phyloP scores from a whole-genome alignment of 805 yeast genomes.

The Suhomyces faveliae region DNA sequence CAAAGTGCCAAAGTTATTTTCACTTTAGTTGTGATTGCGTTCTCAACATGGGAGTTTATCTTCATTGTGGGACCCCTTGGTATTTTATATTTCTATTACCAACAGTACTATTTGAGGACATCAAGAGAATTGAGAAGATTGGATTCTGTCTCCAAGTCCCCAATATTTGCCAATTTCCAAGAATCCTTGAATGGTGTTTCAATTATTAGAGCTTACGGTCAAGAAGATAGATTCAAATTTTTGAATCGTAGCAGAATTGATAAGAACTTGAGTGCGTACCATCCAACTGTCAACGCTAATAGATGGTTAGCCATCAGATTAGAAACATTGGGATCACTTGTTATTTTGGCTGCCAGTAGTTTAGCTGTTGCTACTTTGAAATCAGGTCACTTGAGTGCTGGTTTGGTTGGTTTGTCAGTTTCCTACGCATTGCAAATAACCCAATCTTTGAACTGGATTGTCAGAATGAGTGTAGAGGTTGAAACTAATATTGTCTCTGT shows the following conservation, averaged over 20 bases:
- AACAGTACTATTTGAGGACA: slow-evolving; percentile 70
- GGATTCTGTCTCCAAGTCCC: slow-evolving; percentile 77
- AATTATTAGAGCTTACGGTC: slow-evolving; percentile 72
- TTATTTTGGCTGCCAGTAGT: slow-evolving; percentile 83
- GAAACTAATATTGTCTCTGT: slow-evolving; percentile 97
- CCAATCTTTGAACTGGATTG: slow-evolving; percentile 94
- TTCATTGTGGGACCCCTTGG: slow-evolving; percentile 70
- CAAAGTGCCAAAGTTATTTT: slow-evolving; percentile 64
- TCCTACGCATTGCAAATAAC: slow-evolving; percentile 92
- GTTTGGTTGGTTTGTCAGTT: slow-evolving; percentile 90
- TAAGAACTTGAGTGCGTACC: slow-evolving; percentile 85
- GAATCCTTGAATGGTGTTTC: slow-evolving; percentile 76
- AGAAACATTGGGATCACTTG: slow-evolving; percentile 85
- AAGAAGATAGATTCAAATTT: slow-evolving; percentile 58
- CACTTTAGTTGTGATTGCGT: slow-evolving; percentile 76
- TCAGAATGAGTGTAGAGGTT: slow-evolving; percentile 97
- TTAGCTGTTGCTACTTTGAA: slow-evolving; percentile 69
- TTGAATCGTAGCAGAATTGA: slow-evolving; percentile 74
- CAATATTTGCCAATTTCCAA: slow-evolving; percentile 81
- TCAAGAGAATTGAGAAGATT: slow-evolving; percentile 82
- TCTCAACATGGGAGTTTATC: slow-evolving; percentile 84
- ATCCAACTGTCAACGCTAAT: slow-evolving; percentile 89
- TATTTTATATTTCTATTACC: slow-evolving; percentile 65
- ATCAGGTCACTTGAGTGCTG: slow-evolving; percentile 75
- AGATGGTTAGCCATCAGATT: slow-evolving; percentile 97